phyloP scores from a whole-genome alignment of 2,329 filamentous ascomycete species.

The Coniosporium tulheliwenetii region DNA sequence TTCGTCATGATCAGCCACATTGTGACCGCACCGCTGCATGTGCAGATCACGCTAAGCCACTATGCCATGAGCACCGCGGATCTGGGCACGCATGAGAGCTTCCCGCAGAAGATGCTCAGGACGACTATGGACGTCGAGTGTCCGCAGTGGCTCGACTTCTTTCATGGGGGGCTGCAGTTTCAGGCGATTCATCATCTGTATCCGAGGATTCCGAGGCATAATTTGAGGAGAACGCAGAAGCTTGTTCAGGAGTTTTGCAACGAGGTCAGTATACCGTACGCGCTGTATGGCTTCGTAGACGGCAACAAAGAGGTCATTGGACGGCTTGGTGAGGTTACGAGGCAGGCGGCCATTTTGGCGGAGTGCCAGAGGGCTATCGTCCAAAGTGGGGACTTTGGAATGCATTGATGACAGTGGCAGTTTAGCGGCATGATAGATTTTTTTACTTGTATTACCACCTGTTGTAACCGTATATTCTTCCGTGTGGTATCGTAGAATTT shows the following conservation, averaged over 20 bases:
- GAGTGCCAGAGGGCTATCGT: slow-evolving; percentile 34
- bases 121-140: slow-evolving; percentile 64
- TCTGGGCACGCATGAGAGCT: slow-evolving; percentile 48
- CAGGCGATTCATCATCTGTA: slow-evolving; percentile 58
- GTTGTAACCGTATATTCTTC: too few species aligned
- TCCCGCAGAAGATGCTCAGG: slow-evolving; percentile 52
- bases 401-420: slow-evolving; percentile 3
- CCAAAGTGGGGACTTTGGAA: slow-evolving; percentile 11
- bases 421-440: too few species aligned
- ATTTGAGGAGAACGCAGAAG: slow-evolving; percentile 43
- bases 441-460: too few species aligned
- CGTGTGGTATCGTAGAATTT: too few species aligned
- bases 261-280: slow-evolving; percentile 49
- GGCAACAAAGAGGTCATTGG: slow-evolving; percentile 44
- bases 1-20: slow-evolving; percentile 52
- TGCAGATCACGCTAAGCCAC: slow-evolving; percentile 58
- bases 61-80: slow-evolving; percentile 57
- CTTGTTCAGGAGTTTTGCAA: slow-evolving; percentile 47
- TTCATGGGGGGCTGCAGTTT: slow-evolving; percentile 59
- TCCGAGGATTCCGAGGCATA: slow-evolving; percentile 52
- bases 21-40: slow-evolving; percentile 51
- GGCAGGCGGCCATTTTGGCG: slow-evolving; percentile 44
- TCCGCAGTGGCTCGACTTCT: slow-evolving; percentile 54
- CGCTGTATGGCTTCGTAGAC: slow-evolving; percentile 44
- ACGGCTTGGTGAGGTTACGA: slow-evolving; percentile 40